Base-by-base conservation (phyloP, 495 filamentous ascomycete species). In the Penicillium alfredii region DNA sequence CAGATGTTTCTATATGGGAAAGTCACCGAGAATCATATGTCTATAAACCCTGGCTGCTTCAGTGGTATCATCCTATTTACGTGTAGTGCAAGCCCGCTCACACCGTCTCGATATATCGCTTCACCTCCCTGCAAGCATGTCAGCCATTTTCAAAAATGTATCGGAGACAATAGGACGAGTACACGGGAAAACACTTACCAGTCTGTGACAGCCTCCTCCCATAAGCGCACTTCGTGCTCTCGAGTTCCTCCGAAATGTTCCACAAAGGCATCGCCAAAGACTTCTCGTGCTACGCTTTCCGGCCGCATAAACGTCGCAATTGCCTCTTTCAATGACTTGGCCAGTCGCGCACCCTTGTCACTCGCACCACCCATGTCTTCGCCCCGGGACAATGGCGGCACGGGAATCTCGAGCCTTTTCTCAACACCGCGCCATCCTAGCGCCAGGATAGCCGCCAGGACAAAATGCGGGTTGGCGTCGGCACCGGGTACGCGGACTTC, bases 141-240 rank as follows among this genome's bases (percentile, higher is more conserved):
- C 30, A 58, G 56, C 31, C 29, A 16, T 6, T 16, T 32, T 6
- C 10, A 11, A 31, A n/a, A 31, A 11, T 4, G 25, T 11, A 15
- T n/a, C n/a, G n/a, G n/a, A n/a, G n/a, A n/a, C n/a, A n/a, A n/a
- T n/a, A n/a, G n/a, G n/a, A n/a, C n/a, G n/a, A n/a, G n/a, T n/a
- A n/a, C n/a, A n/a, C n/a, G n/a, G n/a, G n/a, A n/a, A n/a, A n/a
- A n/a, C n/a, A n/a, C n/a, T n/a, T 64, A 86, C 88, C 88, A 96
- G 60, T 94, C 89, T 15, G 88, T 94, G 6, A 94, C 88, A 1
- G 88, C 86, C 56, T 96, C 89, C 55, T 98, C 88, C 87, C 88
- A 98, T 11, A 94, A 61, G 41, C 80, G 68, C 47, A 88, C 72
- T 60, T 98, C 92, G 61, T 98, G 89, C 50, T 90, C 84, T 40